phyloP scores from a whole-genome alignment of 2,329 filamentous ascomycete genomes.

The Cladosporium cucumerinum region DNA sequence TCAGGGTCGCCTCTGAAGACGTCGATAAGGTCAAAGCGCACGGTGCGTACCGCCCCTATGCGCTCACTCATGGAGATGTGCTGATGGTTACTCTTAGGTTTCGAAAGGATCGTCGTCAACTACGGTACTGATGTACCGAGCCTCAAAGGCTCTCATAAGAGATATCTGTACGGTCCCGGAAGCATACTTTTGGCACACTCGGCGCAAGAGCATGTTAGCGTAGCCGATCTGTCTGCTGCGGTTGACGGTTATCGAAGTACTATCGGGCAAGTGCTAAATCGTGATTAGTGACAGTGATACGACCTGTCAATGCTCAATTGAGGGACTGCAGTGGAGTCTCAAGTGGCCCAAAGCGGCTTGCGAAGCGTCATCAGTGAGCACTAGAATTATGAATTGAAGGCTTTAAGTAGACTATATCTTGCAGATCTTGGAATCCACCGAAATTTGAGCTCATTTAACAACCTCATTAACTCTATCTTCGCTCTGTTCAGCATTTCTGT shows the following conservation, averaged over 20 bases:
- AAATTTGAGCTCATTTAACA: not conserved
- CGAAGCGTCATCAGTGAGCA: not conserved
- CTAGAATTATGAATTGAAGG: not conserved
- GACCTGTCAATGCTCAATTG: not conserved
- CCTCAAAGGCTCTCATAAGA: slow-evolving; percentile 54
- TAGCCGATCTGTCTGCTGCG: slow-evolving; percentile 70
- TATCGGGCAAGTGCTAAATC: not conserved
- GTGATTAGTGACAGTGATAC: not conserved
- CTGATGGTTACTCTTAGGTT: slow-evolving; percentile 58
- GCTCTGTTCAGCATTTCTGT: not conserved
- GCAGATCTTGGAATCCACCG: accelerated
- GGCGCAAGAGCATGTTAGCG: slow-evolving; percentile 71
- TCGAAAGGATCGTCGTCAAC: slow-evolving; percentile 75
- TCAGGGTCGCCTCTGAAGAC: slow-evolving; percentile 1
- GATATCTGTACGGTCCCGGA: slow-evolving; percentile 57
- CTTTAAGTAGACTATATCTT: not conserved
- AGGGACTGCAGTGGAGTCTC: not conserved
- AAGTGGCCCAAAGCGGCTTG: not conserved
- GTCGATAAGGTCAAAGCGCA: not conserved
- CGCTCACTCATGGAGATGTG: not conserved
- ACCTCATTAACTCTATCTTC: not conserved
- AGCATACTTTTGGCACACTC: slow-evolving; percentile 82
- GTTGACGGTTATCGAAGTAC: slow-evolving; percentile 59
- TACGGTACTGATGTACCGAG: slow-evolving; percentile 89
- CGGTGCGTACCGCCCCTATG: not conserved